Percentiles rank a stretch among this genome's conserved stretches.
Conservation (phyloP, 768 basidiomycete species). For the Kwoniella sp. region DNA sequence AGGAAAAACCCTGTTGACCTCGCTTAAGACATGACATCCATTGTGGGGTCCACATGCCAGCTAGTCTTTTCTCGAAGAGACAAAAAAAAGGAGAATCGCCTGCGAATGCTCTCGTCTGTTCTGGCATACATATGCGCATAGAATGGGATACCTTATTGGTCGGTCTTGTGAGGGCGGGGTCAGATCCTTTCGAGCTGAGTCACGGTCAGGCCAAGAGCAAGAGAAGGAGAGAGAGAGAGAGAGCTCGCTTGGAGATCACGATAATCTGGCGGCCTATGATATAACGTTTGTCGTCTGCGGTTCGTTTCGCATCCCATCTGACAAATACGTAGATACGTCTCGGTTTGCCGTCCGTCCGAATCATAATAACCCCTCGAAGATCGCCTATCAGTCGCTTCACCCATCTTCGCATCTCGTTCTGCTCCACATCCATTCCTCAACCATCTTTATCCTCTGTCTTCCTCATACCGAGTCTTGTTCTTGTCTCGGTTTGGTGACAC, state of each 20-base stretch:
- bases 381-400: background rate
- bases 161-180: too few species aligned
- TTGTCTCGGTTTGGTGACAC: too few species aligned
- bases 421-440: too few species aligned
- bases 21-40: background rate
- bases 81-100: background rate
- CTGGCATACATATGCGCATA: too few species aligned
- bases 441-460: background rate
- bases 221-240: too few species aligned
- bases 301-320: too few species aligned
- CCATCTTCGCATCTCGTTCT: background rate
- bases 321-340: background rate
- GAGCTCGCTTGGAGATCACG: too few species aligned
- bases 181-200: too few species aligned
- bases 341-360: background rate
- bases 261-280: too few species aligned
- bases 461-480: background rate
- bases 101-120: background rate
- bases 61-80: too few species aligned
- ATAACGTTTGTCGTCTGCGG: background rate
- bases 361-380: background rate
- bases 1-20: constrained; percentile 1
- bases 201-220: too few species aligned
- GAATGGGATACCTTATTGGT: background rate
- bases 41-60: background rate